Conservation (phyloP, 2,329 filamentous ascomycete species). For the Lachnellula subtilissima region DNA sequence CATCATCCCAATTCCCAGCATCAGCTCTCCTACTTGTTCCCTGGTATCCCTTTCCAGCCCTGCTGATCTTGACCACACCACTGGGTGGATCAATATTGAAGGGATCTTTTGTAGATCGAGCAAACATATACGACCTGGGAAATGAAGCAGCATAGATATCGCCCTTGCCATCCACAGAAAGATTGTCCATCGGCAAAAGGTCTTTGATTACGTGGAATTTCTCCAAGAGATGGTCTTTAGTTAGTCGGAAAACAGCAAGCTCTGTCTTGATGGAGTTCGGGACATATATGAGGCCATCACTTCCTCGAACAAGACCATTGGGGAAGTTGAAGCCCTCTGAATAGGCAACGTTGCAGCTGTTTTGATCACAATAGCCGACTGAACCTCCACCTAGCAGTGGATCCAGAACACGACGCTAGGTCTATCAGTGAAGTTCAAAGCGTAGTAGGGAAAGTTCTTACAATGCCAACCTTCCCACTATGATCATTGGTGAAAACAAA, state of each 20-base stretch:
- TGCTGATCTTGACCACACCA: constrained; percentile 26
- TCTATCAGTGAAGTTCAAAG: background rate
- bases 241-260: constrained; percentile 25
- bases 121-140: constrained; percentile 24
- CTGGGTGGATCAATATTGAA: constrained; percentile 16
- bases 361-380: constrained; percentile 28
- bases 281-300: constrained; percentile 34
- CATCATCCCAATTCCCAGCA: constrained; percentile 8
- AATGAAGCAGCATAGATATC: constrained; percentile 33
- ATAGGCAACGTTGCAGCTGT: constrained; percentile 27
- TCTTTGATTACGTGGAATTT: constrained; percentile 26
- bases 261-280: constrained; percentile 25
- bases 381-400: constrained; percentile 28
- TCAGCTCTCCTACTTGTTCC: constrained; percentile 1
- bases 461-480: constrained; percentile 27
- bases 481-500: constrained; percentile 37
- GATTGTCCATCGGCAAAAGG: constrained; percentile 33
- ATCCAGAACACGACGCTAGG: constrained; percentile 26
- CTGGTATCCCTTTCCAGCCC: constrained; percentile 10
- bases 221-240: constrained; percentile 14
- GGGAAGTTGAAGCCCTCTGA: constrained; percentile 26
- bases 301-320: constrained; percentile 32
- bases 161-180: constrained; percentile 34
- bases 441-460: constrained; percentile 13
- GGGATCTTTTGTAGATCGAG: constrained; percentile 23